phyloP scores from a whole-genome alignment of 2,329 filamentous ascomycete species.

The Fusarium longipes region DNA sequence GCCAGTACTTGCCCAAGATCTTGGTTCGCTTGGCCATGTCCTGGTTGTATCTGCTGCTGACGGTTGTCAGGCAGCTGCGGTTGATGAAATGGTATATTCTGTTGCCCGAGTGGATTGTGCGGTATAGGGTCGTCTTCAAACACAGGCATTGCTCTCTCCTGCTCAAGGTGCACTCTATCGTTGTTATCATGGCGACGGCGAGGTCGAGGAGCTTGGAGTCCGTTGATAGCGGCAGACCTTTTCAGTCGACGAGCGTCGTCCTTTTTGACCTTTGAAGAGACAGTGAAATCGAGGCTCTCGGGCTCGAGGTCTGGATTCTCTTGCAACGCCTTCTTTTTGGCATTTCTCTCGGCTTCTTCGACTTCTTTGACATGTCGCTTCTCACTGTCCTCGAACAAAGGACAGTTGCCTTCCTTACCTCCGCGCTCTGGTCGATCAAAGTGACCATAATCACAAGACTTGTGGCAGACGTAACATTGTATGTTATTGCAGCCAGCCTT shows the following conservation, averaged over 20 bases:
- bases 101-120: not conserved
- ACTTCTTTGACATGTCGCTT: constrained; percentile 73
- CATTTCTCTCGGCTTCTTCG: constrained; percentile 67
- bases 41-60: not conserved
- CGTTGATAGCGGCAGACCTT: not conserved
- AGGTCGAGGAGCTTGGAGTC: not conserved
- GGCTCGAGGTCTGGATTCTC: constrained; percentile 71
- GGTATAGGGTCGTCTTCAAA: not conserved
- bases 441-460: constrained; percentile 74
- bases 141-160: not conserved
- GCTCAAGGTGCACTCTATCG: not conserved
- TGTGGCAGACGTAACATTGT: constrained; percentile 78
- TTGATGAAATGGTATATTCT: not conserved
- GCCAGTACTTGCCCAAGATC: too few species aligned
- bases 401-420: constrained; percentile 67
- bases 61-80: not conserved
- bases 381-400: constrained; percentile 73
- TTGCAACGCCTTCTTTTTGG: constrained; percentile 64
- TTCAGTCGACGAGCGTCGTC: constrained; percentile 52
- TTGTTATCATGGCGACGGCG: not conserved
- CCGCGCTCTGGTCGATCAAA: constrained; percentile 68
- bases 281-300: constrained; percentile 67
- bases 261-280: constrained; percentile 64
- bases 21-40: not conserved
- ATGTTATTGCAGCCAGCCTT: constrained; percentile 62